A percentile compares a stretch with the other conserved stretches of the same genome.
These are phyloP conservation scores for Phaeodactylum tricornutum DNA, from an alignment of 108 stramenopile species.

Conservation along the genomic window DNA sequence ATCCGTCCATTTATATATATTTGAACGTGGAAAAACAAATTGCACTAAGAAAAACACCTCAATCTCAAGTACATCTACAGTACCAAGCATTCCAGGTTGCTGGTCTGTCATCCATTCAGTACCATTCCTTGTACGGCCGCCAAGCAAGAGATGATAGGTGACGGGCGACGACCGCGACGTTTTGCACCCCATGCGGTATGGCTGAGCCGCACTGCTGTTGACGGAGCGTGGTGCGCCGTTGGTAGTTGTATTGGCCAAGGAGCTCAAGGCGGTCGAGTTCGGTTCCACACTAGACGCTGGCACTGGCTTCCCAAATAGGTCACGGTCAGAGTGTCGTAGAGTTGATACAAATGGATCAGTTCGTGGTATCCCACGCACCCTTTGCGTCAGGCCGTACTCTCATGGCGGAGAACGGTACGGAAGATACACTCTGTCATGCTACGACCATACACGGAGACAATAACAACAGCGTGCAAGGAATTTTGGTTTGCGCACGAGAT, in stretches of 20 bases:
- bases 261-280: conserved; percentile 70
- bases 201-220: conserved; percentile 35
- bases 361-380: conserved; percentile 73
- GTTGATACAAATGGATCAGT: conserved; percentile 75
- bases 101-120: too few relatives aligned
- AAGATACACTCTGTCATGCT: conserved; percentile 29
- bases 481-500: too few relatives aligned
- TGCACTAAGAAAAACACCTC: conserved; percentile 21
- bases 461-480: neutral
- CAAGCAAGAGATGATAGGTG: conserved; percentile 10
- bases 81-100: too few relatives aligned
- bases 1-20: conserved; percentile 65
- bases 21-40: conserved; percentile 35
- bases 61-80: neutral
- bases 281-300: conserved; percentile 77
- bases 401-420: conserved; percentile 62
- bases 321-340: conserved; percentile 19
- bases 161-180: conserved; percentile 24
- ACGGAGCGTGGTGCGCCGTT: neutral
- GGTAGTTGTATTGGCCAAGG: conserved; percentile 29
- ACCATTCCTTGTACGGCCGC: too few relatives aligned
- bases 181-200: conserved; percentile 72
- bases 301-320: conserved; percentile 42
- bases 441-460: neutral
- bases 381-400: conserved; percentile 74